Percentiles rank a stretch among this genome's conserved stretches.
Evolutionary conservation across 2,329 filamentous ascomycete genomes (phyloP).

Genomic region (Aspergillus carbonarius): DNA sequence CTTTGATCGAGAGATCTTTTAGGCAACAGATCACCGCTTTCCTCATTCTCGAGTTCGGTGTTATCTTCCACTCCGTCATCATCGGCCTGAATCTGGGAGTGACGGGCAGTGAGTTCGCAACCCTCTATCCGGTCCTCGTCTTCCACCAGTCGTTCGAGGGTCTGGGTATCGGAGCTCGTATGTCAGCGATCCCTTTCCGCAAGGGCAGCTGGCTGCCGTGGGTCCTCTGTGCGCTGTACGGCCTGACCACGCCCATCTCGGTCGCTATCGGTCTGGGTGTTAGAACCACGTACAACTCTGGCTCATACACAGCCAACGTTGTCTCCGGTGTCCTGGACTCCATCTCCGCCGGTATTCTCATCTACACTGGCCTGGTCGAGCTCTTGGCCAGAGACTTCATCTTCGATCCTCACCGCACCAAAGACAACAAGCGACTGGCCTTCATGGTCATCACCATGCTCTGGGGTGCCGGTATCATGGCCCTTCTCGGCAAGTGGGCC

Average conservation of each 20-base stretch:
- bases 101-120: slow-evolving; percentile 56
- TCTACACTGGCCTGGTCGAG: slow-evolving; percentile 14
- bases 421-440: slow-evolving; percentile 26
- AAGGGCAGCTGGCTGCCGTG: slow-evolving; percentile 13
- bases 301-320: slow-evolving; percentile 9
- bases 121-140: slow-evolving; percentile 60
- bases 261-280: slow-evolving; percentile 13
- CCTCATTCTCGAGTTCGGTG: slow-evolving; percentile 57
- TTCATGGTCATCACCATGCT: slow-evolving; percentile 46
- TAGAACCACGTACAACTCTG: slow-evolving; percentile 13
- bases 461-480: slow-evolving; percentile 49
- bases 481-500: slow-evolving; percentile 54
- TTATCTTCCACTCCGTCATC: slow-evolving; percentile 65
- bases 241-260: slow-evolving; percentile 13
- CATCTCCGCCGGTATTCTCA: slow-evolving; percentile 12
- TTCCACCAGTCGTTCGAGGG: slow-evolving; percentile 66
- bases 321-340: slow-evolving; percentile 12
- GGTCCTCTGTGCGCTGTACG: slow-evolving; percentile 12
- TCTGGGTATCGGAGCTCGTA: slow-evolving; percentile 60
- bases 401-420: slow-evolving; percentile 15
- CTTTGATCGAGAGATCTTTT: slow-evolving; percentile 29
- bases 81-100: slow-evolving; percentile 63
- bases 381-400: slow-evolving; percentile 13
- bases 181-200: slow-evolving; percentile 57
- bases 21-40: slow-evolving; percentile 41